Base-by-base conservation (phyloP, 495 filamentous ascomycete genomes). In the Physcia stellaris region DNA sequence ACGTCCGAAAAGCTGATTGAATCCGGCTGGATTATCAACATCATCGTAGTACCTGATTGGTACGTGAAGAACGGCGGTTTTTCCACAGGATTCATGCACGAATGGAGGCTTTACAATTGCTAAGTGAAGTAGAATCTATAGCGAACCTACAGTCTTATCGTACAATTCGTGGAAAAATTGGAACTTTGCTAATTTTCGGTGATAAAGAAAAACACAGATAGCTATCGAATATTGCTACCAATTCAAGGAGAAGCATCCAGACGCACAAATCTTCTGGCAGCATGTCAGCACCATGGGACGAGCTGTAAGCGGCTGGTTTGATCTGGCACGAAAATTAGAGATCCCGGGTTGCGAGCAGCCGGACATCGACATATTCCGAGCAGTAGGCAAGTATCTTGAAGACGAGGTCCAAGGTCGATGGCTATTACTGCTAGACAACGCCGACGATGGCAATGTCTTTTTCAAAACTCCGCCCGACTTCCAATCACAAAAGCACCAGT, bases 351-450 rank as follows among this genome's bases (percentile, higher is more conserved):
- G 52, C 29, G 49, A 60, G 17, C 45, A 65, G 24, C 55, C 53
- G 1, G 54, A 56, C 4, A 44, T 50, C 22, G 43, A 70, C 32
- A 50, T 56, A 15, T 47, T 57, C 6, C 39, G 51, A 36, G 43
- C 61, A n/a, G 56, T 68, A 9, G 47, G 39, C 37, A 38, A 49
- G 39, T 67, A 59, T 58, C 53, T 70, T 12, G 34, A 30, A 17
- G 42, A 54, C 32, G 32, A 37, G 21, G 35, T 56, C 0, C 52
- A 49, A 28, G 57, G 59, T 13, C 40, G 37, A 4, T 75, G 68
- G 69, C 34, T 70, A 17, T 41, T 73, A 39, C 49, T 70, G n/a
- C 52, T 73, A 19, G 68, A 75, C 45, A 71, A 68, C 40, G 67
- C 63, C 6, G 66, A 73, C 46, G 60, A 71, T 45, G 37, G 47